Base-by-base conservation (phyloP, 2,329 filamentous ascomycete species). In the Juglanconis sp. region DNA sequence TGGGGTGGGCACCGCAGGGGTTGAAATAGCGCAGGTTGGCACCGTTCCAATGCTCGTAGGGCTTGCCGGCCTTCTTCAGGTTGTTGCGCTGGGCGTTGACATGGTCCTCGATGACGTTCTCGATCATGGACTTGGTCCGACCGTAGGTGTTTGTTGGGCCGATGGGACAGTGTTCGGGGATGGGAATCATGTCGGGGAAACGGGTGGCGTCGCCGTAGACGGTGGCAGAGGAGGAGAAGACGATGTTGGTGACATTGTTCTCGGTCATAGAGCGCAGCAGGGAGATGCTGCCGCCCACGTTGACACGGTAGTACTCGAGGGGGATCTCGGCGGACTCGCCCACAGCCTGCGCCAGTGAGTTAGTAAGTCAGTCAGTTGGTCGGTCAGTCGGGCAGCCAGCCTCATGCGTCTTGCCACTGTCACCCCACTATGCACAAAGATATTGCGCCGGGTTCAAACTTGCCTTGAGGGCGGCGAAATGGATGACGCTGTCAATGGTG, bases 101-200 rank as follows among this genome's bases (percentile, higher is more conserved):
- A 70, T 91, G 87, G 76, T 99, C 95, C 67, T 88, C 92, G 74
- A 99, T 97, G 76, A 96, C 88, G 67, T 82, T 84, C 81, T 99
- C 95, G 65, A 96, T 92, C 67, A 88, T 90, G 70, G 91, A 88
- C 82, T 99, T 99, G 66, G 95, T 99, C 77, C 92, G 92, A 65
- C 95, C 96, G 77, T 99, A 99, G 32, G 94, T 92, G 82, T 98
- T 99, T 67, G 95, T 99, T 13, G 95, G 92, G 55, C 92, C 94
- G 65, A 96, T 91, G 63, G 96, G 95, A 83, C 95, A 99, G 76
- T 91, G 82, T 80, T 99, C 95, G 55, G 95, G 95, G 71, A 99
- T 99, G 65, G 95, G 95, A 67, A 99, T 99, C 95, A 99, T 99
- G 83, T 96, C 89, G 68, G 90, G 87, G 79, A 97, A 91, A 73